A percentile compares a stretch with the other conserved stretches of the same genome.
phyloP scores from a whole-genome alignment of 208 protist genomes.

The Entamoeba dispar region DNA sequence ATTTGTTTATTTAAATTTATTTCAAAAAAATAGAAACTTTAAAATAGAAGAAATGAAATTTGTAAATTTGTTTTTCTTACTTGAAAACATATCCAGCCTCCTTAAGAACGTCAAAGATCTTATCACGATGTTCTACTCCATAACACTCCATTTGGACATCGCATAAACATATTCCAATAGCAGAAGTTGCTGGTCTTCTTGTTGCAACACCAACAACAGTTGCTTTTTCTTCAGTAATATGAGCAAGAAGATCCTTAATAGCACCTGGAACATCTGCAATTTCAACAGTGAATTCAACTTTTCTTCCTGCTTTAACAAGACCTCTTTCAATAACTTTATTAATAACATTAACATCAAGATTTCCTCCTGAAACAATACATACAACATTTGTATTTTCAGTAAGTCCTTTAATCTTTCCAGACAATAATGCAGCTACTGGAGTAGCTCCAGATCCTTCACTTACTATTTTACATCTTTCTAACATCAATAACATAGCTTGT shows the following conservation, averaged over 20 bases:
- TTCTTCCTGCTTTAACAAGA: not conserved
- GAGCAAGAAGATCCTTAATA: not conserved
- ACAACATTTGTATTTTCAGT: not conserved
- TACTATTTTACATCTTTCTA: not conserved
- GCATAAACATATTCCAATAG: not conserved
- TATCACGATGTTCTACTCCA: not conserved
- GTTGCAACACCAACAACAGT: not conserved
- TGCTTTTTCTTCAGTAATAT: not conserved
- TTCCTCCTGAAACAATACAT: not conserved
- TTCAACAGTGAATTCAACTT: not conserved
- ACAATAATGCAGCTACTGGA: not conserved
- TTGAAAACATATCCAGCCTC: not conserved
- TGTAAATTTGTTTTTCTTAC: not conserved
- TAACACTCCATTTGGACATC: not conserved
- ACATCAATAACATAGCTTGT: not conserved
- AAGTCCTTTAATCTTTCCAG: not conserved
- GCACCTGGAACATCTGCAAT: not conserved
- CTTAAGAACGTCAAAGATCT: not conserved
- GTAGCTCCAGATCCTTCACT: constrained; percentile 5
- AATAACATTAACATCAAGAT: not conserved
- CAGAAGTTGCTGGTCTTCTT: not conserved
- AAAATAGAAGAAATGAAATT: too few species aligned
- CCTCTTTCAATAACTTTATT: not conserved
- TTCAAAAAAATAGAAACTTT: too few species aligned
- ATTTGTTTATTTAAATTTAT: too few species aligned